phyloP scores from a whole-genome alignment of 1,139 yeast genomes.

The Saccharomycopsis phalli region DNA sequence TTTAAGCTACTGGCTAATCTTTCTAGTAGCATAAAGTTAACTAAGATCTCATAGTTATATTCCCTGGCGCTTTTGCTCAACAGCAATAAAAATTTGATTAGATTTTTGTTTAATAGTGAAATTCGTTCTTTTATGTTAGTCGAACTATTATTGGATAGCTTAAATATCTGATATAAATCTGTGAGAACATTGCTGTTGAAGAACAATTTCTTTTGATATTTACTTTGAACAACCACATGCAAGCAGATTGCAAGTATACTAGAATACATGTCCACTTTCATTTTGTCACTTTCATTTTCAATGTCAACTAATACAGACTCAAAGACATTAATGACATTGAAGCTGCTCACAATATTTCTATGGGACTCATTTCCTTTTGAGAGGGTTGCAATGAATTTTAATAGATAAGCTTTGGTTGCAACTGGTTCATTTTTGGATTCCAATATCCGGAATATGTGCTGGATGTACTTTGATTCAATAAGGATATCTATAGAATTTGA shows the following conservation, averaged over 20 bases:
- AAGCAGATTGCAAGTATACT: constrained; percentile 14
- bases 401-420: constrained; percentile 6
- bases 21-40: background rate
- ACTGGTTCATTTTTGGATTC: constrained; percentile 7
- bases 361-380: constrained; percentile 13
- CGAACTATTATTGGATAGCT: constrained; percentile 1
- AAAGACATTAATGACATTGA: constrained; percentile 10
- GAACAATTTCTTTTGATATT: constrained; percentile 14
- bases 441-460: constrained; percentile 4
- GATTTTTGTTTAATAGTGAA: constrained; percentile 10
- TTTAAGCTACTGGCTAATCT: background rate
- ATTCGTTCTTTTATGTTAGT: constrained; percentile 2
- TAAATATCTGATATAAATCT: constrained; percentile 8
- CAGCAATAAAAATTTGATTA: constrained; percentile 16
- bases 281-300: background rate
- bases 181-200: constrained; percentile 11
- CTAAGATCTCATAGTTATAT: constrained; percentile 11
- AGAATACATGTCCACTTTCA: constrained; percentile 6
- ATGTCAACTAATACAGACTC: constrained; percentile 7
- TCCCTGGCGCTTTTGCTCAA: constrained; percentile 17
- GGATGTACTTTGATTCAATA: constrained; percentile 3
- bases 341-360: constrained; percentile 7
- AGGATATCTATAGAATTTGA: constrained; percentile 5
- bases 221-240: constrained; percentile 10
- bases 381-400: constrained; percentile 11